Conservation (phyloP, 768 basidiomycete species). For the Naematelia aurantialba region DNA sequence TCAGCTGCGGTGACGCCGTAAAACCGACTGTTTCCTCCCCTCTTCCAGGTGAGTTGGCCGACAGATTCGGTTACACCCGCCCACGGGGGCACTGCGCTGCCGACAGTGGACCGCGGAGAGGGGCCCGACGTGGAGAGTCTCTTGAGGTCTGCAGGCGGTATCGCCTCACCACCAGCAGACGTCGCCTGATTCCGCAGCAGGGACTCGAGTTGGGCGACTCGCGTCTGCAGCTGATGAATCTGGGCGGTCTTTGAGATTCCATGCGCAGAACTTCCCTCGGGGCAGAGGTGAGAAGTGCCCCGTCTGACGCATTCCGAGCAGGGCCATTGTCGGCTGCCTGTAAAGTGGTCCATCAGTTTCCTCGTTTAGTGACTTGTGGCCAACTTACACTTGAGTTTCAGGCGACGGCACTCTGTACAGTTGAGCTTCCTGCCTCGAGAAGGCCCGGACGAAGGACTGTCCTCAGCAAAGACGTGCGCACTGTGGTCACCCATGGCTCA, state of each 20-base stretch:
- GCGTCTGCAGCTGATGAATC: no score
- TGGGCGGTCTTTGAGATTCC: neutral
- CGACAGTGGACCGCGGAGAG: neutral
- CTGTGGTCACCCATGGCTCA: no score
- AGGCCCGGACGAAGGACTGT: no score
- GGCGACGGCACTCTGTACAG: conserved; percentile 5
- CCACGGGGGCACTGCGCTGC: neutral
- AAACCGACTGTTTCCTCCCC: conserved; percentile 3
- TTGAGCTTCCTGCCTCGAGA: no score
- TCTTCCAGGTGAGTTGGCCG: neutral
- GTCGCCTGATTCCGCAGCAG: no score
- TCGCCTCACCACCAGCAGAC: no score
- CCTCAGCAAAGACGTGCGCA: no score
- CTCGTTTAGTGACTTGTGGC: neutral
- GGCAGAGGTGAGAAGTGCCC: no score
- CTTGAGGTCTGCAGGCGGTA: no score
- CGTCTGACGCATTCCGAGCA: conserved; percentile 8
- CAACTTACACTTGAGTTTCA: conserved; percentile 7
- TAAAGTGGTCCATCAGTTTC: neutral
- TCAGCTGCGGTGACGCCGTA: conserved; percentile 3
- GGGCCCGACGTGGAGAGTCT: no score
- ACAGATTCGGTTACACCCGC: neutral
- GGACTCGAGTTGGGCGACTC: no score
- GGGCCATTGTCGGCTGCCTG: neutral
- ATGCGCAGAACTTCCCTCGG: neutral